These are phyloP conservation scores for Heterobasidion occidentale DNA, from an alignment of 1,284 basidiomycete species.

Conservation along the genomic window DNA sequence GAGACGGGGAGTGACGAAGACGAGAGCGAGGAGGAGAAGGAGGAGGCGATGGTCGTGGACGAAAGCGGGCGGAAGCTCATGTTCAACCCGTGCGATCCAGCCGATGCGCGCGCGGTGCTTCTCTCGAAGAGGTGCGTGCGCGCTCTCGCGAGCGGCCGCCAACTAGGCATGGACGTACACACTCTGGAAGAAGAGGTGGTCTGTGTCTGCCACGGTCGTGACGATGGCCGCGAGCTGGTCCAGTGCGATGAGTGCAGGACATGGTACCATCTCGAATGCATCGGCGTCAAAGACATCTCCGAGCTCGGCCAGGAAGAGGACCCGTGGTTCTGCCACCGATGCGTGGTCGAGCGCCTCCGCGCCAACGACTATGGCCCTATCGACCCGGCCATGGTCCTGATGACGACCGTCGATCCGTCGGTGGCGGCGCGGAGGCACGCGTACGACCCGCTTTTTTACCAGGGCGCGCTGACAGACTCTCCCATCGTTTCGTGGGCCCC, in stretches of 20 bases:
- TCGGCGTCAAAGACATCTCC: slow-evolving; percentile 51
- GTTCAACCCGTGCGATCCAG: slow-evolving; percentile 51
- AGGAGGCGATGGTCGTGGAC: slow-evolving; percentile 19
- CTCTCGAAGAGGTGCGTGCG: slow-evolving; percentile 62
- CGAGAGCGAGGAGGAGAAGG: slow-evolving; percentile 29
- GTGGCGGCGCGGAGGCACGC: slow-evolving; percentile 22
- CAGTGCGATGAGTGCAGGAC: slow-evolving; percentile 69
- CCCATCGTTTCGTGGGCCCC: slow-evolving; percentile 2
- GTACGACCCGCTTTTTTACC: background rate
- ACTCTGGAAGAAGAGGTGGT: slow-evolving; percentile 30
- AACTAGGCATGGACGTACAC: slow-evolving; percentile 8
- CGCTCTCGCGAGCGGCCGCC: slow-evolving; percentile 40
- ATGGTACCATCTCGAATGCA: slow-evolving; percentile 73
- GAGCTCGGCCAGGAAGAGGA: slow-evolving; percentile 70
- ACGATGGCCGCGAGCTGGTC: slow-evolving; percentile 63
- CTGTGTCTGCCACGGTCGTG: slow-evolving; percentile 59
- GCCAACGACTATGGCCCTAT: background rate
- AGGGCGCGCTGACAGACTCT: slow-evolving; percentile 3
- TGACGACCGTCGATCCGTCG: slow-evolving; percentile 26
- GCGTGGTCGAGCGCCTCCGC: slow-evolving; percentile 21
- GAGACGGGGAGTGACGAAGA: slow-evolving; percentile 54
- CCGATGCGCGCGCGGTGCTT: slow-evolving; percentile 64
- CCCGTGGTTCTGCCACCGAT: slow-evolving; percentile 62
- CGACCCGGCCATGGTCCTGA: background rate
- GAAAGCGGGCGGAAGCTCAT: slow-evolving; percentile 24